Conservation (phyloP, 495 filamentous ascomycete genomes). For the Neurospora cerealis region DNA sequence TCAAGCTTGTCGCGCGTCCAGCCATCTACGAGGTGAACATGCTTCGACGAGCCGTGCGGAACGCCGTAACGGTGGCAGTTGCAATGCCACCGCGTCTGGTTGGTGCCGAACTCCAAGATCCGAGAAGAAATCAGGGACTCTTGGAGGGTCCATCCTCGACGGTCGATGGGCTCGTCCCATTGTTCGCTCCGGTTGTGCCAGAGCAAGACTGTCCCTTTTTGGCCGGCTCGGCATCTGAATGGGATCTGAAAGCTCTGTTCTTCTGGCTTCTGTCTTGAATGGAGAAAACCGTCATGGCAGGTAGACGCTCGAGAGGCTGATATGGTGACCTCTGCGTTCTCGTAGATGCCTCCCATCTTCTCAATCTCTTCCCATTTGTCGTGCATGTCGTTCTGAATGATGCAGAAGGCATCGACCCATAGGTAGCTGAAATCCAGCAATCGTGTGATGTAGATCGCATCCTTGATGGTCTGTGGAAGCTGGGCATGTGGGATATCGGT, state of each 20-base stretch:
- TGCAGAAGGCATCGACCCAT: constrained; percentile 3
- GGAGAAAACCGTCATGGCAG: neutral
- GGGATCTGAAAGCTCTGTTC: neutral
- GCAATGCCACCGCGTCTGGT: neutral
- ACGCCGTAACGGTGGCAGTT: neutral
- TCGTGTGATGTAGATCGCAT: neutral
- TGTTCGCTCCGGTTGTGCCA: neutral
- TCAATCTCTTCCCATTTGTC: neutral
- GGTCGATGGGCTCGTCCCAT: neutral
- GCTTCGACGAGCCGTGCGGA: neutral
- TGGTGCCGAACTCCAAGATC: neutral
- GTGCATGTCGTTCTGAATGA: neutral
- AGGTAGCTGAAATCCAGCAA: neutral
- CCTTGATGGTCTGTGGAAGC: neutral
- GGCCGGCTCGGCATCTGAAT: neutral
- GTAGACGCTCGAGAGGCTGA: neutral
- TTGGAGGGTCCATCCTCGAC: neutral
- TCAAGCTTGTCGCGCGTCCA: neutral
- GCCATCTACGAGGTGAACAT: neutral
- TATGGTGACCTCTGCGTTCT: neutral
- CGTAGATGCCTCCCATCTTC: neutral
- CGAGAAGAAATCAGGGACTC: neutral
- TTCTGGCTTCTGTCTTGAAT: neutral
- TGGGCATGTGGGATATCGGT: neutral
- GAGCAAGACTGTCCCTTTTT: neutral